These are phyloP conservation scores for Phytopythium ostracodes DNA, from an alignment of 352 stramenopile species.

Conservation along the genomic window DNA sequence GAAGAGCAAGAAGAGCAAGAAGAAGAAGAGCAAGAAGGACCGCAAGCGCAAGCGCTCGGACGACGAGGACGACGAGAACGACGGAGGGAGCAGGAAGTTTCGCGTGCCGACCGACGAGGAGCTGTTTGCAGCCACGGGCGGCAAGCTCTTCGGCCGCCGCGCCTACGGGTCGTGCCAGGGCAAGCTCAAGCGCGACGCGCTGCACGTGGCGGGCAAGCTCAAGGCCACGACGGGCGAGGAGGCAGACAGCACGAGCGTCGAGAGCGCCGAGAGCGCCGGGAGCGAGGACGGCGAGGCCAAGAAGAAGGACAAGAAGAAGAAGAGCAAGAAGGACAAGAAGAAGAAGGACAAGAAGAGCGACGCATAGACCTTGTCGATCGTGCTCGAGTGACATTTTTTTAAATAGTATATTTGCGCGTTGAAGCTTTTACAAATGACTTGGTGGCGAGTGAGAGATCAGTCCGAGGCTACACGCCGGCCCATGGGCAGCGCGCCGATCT, in stretches of 20 bases:
- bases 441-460: background rate
- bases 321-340: conserved; percentile 21
- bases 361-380: background rate
- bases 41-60: conserved; percentile 24
- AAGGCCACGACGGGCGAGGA: conserved; percentile 4
- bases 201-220: conserved; percentile 38
- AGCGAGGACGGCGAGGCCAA: conserved; percentile 29
- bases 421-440: background rate
- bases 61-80: conserved; percentile 19
- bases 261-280: conserved; percentile 11
- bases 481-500: background rate
- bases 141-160: conserved; percentile 93
- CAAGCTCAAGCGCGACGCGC: conserved; percentile 79
- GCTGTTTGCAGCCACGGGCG: conserved; percentile 94
- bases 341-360: conserved; percentile 10
- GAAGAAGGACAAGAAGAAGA: conserved; percentile 14
- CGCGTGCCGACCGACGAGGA: conserved; percentile 91
- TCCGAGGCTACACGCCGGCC: background rate
- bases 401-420: background rate
- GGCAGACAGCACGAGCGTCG: conserved; percentile 7
- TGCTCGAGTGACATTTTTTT: background rate
- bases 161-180: conserved; percentile 87
- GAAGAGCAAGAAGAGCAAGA: conserved; percentile 53
- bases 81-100: conserved; percentile 44
- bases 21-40: conserved; percentile 42